Conservation (phyloP, 2,329 filamentous ascomycete species). For the Coniochaeta prunicola region DNA sequence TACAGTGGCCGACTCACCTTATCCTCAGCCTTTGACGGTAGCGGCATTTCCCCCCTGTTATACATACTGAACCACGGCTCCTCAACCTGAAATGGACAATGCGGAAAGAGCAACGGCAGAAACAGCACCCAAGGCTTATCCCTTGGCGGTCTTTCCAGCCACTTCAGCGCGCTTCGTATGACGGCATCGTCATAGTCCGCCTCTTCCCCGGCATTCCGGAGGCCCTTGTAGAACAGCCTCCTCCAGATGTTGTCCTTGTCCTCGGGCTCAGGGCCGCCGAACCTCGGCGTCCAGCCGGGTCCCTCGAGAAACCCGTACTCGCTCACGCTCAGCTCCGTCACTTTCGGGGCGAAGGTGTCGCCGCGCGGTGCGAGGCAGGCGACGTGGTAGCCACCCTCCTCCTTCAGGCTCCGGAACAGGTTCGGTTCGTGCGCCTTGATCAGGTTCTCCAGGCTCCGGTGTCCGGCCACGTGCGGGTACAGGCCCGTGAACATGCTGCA, state of each 20-base stretch:
- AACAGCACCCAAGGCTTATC: constrained; percentile 35
- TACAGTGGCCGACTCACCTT: constrained; percentile 4
- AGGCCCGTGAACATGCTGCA: constrained; percentile 39
- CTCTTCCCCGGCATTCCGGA: constrained; percentile 25
- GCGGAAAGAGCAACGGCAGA: constrained; percentile 34
- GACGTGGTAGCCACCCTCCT: constrained; percentile 37
- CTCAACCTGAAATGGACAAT: constrained; percentile 39
- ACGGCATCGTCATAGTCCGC: constrained; percentile 37
- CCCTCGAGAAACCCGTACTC: constrained; percentile 36
- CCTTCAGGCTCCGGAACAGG: constrained; percentile 30
- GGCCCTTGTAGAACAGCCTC: constrained; percentile 32
- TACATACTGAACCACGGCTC: constrained; percentile 42
- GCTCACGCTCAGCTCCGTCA: constrained; percentile 34
- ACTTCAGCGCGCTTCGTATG: constrained; percentile 31
- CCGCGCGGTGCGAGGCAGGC: constrained; percentile 34
- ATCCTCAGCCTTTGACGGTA: constrained; percentile 1
- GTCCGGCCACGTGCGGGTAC: constrained; percentile 37
- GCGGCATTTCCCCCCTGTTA: constrained; percentile 21
- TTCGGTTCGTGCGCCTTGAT: constrained; percentile 43
- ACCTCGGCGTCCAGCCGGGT: constrained; percentile 24
- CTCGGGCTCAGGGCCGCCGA: constrained; percentile 13
- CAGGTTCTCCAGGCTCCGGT: constrained; percentile 36
- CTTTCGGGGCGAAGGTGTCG: constrained; percentile 32
- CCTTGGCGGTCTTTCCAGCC: constrained; percentile 32
- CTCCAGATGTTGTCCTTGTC: constrained; percentile 28